Evolutionary conservation across 176 grass and related monocot genomes (phyloP).

Genomic region (Phoenix roebelenii): DNA sequence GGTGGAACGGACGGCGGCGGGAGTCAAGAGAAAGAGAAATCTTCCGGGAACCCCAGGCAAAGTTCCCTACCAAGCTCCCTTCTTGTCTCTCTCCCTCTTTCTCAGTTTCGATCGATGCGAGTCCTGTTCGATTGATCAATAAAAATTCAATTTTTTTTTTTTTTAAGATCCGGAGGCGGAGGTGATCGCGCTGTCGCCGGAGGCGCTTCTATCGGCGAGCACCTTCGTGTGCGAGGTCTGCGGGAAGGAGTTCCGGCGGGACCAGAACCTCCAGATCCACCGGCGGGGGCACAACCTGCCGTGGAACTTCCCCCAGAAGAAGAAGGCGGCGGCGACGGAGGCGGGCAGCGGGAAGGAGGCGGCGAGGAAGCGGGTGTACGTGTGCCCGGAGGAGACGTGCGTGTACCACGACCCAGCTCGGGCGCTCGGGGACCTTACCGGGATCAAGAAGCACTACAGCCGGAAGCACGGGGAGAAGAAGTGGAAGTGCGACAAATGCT

Average conservation of each 20-base stretch:
- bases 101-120: too few species aligned
- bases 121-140: background rate
- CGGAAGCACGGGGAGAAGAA: slow-evolving; percentile 13
- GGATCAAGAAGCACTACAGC: slow-evolving; percentile 13
- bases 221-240: slow-evolving; percentile 10
- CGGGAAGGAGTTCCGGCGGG: slow-evolving; percentile 4
- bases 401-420: slow-evolving; percentile 6
- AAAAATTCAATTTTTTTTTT: background rate
- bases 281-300: slow-evolving; percentile 7
- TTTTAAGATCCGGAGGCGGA: slow-evolving; percentile 2
- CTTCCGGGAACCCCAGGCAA: slow-evolving; percentile 5
- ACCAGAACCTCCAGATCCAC: slow-evolving; percentile 11
- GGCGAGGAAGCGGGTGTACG: slow-evolving; percentile 7
- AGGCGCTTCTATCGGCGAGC: background rate
- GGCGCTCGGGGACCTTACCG: slow-evolving; percentile 7
- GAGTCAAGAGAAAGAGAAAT: background rate
- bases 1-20: too few species aligned
- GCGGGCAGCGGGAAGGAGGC: background rate
- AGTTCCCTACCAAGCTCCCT: too few species aligned
- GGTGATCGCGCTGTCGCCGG: slow-evolving; percentile 8
- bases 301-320: slow-evolving; percentile 1
- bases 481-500: slow-evolving; percentile 11
- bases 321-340: background rate
- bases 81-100: too few species aligned
- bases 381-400: slow-evolving; percentile 3